These are phyloP conservation scores for Cryptosporidium viatorum DNA, from an alignment of 169 alveolate genomes.

Conservation along the genomic window DNA sequence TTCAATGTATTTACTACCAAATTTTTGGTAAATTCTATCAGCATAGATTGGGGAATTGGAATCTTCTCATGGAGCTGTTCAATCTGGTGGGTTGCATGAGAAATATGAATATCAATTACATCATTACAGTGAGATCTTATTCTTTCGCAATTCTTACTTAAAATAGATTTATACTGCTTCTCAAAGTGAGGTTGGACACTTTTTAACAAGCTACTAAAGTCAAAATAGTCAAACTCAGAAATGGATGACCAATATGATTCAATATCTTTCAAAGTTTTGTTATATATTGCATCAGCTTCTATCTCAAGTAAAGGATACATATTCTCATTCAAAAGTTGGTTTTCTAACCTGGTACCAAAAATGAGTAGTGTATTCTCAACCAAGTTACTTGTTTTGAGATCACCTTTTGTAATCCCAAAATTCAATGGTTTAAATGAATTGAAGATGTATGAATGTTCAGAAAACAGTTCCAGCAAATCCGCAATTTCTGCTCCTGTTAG, in stretches of 20 bases:
- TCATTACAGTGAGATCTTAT: slow-evolving; percentile 33
- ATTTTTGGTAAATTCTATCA: not conserved
- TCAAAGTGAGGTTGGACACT: slow-evolving; percentile 41
- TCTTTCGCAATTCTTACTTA: slow-evolving; percentile 41
- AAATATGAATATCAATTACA: slow-evolving; percentile 25
- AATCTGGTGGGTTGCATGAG: slow-evolving; percentile 21
- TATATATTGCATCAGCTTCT: slow-evolving; percentile 52
- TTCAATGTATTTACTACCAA: not conserved
- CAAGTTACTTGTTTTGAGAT: slow-evolving; percentile 13
- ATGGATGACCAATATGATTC: slow-evolving; percentile 36
- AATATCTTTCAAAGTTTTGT: slow-evolving; percentile 32
- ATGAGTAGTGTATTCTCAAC: slow-evolving; percentile 47
- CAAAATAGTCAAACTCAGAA: slow-evolving; percentile 43
- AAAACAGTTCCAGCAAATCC: slow-evolving; percentile 22
- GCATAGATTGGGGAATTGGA: slow-evolving; percentile 10
- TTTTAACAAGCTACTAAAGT: not conserved
- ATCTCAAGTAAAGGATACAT: slow-evolving; percentile 36
- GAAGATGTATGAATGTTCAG: slow-evolving; percentile 14
- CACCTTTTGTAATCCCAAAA: slow-evolving; percentile 11
- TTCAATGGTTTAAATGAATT: slow-evolving; percentile 22
- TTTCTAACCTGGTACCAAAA: slow-evolving; percentile 36
- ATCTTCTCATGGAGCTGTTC: slow-evolving; percentile 32
- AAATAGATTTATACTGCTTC: slow-evolving; percentile 19
- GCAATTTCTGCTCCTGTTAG: slow-evolving; percentile 37
- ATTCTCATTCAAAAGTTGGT: slow-evolving; percentile 7